Evolutionary conservation across 202 grass and related monocot species (phyloP), one percentile per base, ranked within the genome.

Genomic region (Zoysia matrella): DNA sequence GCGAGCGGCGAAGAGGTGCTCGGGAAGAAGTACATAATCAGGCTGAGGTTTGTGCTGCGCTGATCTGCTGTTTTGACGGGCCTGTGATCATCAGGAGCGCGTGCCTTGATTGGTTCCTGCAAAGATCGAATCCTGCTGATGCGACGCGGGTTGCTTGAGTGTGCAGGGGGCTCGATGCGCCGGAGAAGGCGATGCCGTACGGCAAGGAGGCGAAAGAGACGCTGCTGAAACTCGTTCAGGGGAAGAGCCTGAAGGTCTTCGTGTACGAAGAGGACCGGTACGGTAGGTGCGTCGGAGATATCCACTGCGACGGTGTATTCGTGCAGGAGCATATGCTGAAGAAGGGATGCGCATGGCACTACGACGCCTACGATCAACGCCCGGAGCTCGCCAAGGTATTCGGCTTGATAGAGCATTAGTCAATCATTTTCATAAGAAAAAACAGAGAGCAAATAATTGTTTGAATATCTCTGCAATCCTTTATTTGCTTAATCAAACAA

Each of bases 171-270:
- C 86, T 98, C 75, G 96, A 98, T 80, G 84, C 96, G 56, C 96
- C 96, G 30, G 92, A 98, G 89, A 98, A 89, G 40, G 76, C 90
- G 13, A 98, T 98, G 96, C 96, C 96, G 68, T 95, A 90, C 11
- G 96, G 96, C 47, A 95, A 93, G 84, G 96, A 95, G 65, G 91
- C 96, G 96, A 30, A 30, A 30, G 22, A 30, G 22, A 30, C 22
- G 22, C 22, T 30, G 22, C 22, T 30, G 22, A 30, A 30, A 30
- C 22, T 30, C 22, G 22, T 30, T 30, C 22, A 30, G 22, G 22
- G 22, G 22, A 30, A 30, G 22, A 30, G 22, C 22, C 22, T 30
- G 22, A 30, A 30, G 22, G 22, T 30, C 22, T 30, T 30, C 22
- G 22, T 30, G 22, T 30, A 30, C 22, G 22, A 30, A 30, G 22